Evolutionary conservation across 371 early-diverging fungal species (phyloP).

Genomic region (Mucor sp.): DNA sequence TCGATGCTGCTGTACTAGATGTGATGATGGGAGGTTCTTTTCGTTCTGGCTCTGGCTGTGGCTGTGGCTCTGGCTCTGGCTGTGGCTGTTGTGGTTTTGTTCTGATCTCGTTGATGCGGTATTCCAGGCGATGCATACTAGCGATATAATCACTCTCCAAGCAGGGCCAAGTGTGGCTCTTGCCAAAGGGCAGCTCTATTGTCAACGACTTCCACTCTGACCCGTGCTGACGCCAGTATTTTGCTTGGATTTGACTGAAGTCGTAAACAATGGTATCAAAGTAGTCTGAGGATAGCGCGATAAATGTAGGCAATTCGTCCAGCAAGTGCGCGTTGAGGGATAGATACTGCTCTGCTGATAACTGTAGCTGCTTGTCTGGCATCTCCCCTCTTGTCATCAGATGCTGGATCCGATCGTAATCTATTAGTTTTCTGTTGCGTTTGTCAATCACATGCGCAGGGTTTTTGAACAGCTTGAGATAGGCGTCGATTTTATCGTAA

Average conservation of each 20-base stretch:
- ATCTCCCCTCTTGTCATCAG: slow-evolving; percentile 63
- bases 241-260: slow-evolving; percentile 63
- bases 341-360: slow-evolving; percentile 70
- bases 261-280: slow-evolving; percentile 64
- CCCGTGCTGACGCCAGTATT: slow-evolving; percentile 36
- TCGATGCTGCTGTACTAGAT: not conserved
- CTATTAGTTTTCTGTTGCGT: slow-evolving; percentile 73
- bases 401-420: slow-evolving; percentile 68
- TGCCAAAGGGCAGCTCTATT: slow-evolving; percentile 14
- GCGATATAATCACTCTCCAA: not conserved
- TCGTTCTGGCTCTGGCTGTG: too few relatives aligned
- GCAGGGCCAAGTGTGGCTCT: slow-evolving; percentile 3
- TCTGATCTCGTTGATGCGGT: slow-evolving; percentile 26
- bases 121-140: slow-evolving; percentile 42
- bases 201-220: slow-evolving; percentile 41
- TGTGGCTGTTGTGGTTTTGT: not conserved
- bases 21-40: not conserved
- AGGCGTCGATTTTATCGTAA: slow-evolving; percentile 45
- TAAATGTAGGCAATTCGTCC: slow-evolving; percentile 76
- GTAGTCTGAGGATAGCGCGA: slow-evolving; percentile 59
- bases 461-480: slow-evolving; percentile 65
- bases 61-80: too few relatives aligned
- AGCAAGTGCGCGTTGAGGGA: slow-evolving; percentile 77
- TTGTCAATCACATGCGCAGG: slow-evolving; percentile 79
- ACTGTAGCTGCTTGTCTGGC: slow-evolving; percentile 66